Percentiles rank a stretch among this genome's conserved stretches.
These are phyloP conservation scores for Vitis riparia DNA, from an alignment of 164 flowering plant genomes.

Conservation along the genomic window DNA sequence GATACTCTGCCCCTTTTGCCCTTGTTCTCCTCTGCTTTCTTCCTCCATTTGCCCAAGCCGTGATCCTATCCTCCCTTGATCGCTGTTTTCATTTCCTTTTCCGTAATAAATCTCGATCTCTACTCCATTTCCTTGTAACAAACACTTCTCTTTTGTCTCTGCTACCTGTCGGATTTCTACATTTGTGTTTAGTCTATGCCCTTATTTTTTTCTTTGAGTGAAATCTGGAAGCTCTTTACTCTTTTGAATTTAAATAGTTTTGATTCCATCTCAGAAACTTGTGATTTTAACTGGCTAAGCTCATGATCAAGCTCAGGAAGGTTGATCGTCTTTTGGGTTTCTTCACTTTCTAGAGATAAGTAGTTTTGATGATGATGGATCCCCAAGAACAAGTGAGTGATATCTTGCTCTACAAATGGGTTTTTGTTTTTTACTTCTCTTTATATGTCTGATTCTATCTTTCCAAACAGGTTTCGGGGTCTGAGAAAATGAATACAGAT, in stretches of 20 bases:
- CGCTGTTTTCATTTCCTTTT: not conserved
- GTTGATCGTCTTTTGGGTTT: too few species aligned
- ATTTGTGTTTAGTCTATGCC: too few species aligned
- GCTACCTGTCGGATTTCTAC: too few species aligned
- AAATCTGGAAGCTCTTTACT: too few species aligned
- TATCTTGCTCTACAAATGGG: not conserved
- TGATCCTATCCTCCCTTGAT: not conserved
- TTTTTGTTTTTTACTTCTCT: not conserved
- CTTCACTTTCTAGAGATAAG: too few species aligned
- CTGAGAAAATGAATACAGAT: conserved; percentile 9
- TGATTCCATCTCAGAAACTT: too few species aligned
- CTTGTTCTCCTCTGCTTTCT: not conserved
- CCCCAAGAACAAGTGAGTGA: not conserved
- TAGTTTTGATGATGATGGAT: too few species aligned
- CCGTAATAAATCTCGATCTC: not conserved
- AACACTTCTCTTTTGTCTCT: too few species aligned
- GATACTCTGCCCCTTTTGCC: not conserved
- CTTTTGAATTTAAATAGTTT: too few species aligned
- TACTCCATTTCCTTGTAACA: not conserved
- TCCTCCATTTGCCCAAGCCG: conserved; percentile 4
- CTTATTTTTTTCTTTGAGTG: too few species aligned
- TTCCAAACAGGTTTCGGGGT: conserved; percentile 23
- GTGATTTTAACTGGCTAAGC: too few species aligned
- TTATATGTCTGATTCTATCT: too few species aligned
- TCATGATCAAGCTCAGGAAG: not conserved